A percentile compares a stretch with the other conserved stretches of the same genome.
Conservation (phyloP, 2,329 filamentous ascomycete species). For the Corniculantispora saksenae region DNA sequence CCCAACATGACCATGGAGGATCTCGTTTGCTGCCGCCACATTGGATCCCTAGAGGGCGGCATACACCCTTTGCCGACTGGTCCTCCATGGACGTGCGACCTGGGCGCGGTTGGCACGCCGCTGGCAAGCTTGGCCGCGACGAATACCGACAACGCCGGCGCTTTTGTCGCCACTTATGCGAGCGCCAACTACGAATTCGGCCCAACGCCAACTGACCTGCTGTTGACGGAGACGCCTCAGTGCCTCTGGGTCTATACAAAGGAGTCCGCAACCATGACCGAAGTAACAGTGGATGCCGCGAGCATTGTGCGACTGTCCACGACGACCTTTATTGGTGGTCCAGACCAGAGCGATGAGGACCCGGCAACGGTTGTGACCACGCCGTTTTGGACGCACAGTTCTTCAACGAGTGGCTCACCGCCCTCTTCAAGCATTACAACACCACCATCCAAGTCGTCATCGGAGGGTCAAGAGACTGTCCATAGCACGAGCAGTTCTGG, state of each 20-base stretch:
- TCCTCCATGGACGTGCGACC: conserved; percentile 2
- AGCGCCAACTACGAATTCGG: conserved; percentile 9
- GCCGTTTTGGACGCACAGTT: background rate
- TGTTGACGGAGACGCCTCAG: conserved; percentile 6
- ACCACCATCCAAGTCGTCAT: no score
- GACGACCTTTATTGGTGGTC: background rate
- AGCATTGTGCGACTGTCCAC: background rate
- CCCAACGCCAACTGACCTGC: conserved; percentile 1
- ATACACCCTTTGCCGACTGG: background rate
- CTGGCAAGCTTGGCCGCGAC: conserved; percentile 8
- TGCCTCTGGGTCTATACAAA: conserved; percentile 8
- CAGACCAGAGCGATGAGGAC: background rate
- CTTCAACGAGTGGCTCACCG: background rate
- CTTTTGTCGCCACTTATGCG: conserved; percentile 4
- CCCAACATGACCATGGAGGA: conserved; percentile 5
- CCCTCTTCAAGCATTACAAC: no score
- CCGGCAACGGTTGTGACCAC: background rate
- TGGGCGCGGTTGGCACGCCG: background rate
- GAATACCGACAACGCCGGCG: conserved; percentile 4
- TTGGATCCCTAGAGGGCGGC: conserved; percentile 3
- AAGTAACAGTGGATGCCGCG: background rate
- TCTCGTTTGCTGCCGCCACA: conserved; percentile 10
- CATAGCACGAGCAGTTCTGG: no score
- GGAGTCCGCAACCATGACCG: background rate
- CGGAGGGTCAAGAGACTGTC: no score